phyloP scores from a whole-genome alignment of 1,284 basidiomycete species.

The Ustilago cynodontis region DNA sequence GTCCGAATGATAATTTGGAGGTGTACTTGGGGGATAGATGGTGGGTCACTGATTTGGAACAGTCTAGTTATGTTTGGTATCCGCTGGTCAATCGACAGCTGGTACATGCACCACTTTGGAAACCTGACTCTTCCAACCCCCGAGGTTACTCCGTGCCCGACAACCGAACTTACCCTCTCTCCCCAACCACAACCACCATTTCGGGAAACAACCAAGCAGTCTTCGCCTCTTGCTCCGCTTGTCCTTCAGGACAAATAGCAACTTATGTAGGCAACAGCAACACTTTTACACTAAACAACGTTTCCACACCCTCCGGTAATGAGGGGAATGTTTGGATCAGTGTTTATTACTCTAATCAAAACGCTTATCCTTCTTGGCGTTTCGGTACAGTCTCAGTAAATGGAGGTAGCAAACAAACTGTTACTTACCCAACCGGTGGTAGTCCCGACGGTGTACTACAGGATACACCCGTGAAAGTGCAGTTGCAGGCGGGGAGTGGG shows the following conservation, averaged over 20 bases:
- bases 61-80: slow-evolving; percentile 32
- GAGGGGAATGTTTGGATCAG: slow-evolving; percentile 28
- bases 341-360: slow-evolving; percentile 26
- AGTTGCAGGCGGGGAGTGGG: slow-evolving; percentile 7
- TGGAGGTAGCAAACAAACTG: neutral
- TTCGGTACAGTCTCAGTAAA: slow-evolving; percentile 15
- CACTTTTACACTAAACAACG: slow-evolving; percentile 20
- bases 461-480: slow-evolving; percentile 32
- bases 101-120: slow-evolving; percentile 24
- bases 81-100: slow-evolving; percentile 6
- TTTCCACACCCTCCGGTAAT: slow-evolving; percentile 17
- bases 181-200: slow-evolving; percentile 7
- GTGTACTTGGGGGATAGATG: slow-evolving; percentile 36
- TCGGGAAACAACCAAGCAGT: slow-evolving; percentile 5
- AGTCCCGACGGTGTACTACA: slow-evolving; percentile 14
- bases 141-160: slow-evolving; percentile 6
- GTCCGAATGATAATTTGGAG: slow-evolving; percentile 11
- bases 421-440: slow-evolving; percentile 34
- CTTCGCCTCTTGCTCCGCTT: slow-evolving; percentile 13
- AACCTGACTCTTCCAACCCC: neutral
- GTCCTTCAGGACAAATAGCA: slow-evolving; percentile 22
- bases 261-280: slow-evolving; percentile 27
- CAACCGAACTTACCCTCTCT: slow-evolving; percentile 18
- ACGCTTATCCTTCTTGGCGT: slow-evolving; percentile 23
- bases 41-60: slow-evolving; percentile 25